Conservation (phyloP, 495 filamentous ascomycete genomes). For the Jackrogersella minutella region DNA sequence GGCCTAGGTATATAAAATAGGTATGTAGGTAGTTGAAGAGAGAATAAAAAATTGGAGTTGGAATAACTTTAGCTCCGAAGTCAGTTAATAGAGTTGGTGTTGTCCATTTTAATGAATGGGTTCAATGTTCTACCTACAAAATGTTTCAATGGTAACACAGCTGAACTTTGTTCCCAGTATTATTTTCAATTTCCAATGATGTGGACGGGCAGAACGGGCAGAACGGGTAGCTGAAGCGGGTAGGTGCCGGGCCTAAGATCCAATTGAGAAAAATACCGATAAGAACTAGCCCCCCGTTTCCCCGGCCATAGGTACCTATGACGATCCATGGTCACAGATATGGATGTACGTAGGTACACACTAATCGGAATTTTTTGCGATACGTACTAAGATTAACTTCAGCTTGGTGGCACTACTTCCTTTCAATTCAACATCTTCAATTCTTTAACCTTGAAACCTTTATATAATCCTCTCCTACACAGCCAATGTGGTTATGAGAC, state of each 20-base stretch:
- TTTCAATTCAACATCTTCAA: not conserved
- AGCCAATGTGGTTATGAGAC: slow-evolving; percentile 45
- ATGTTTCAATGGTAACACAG: not conserved
- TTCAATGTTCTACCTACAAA: no score
- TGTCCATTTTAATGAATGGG: not conserved
- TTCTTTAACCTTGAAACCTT: not conserved
- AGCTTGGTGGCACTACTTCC: not conserved
- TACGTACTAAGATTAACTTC: not conserved
- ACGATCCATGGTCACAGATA: not conserved
- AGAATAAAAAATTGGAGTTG: no score
- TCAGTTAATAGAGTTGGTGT: not conserved
- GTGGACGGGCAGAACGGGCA: no score
- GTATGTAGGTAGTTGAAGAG: no score
- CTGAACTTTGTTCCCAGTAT: no score
- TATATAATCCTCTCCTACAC: not conserved
- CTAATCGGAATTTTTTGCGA: not conserved
- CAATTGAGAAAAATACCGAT: not conserved
- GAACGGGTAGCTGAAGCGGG: not conserved
- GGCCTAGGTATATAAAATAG: no score
- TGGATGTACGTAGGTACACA: not conserved
- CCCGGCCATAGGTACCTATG: slow-evolving; percentile 14
- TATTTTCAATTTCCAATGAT: no score
- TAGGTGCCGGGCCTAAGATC: not conserved
- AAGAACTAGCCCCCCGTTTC: no score
- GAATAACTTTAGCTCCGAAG: no score